phyloP scores from a whole-genome alignment of 257 asterid species.

The Euphrasia confusa region DNA sequence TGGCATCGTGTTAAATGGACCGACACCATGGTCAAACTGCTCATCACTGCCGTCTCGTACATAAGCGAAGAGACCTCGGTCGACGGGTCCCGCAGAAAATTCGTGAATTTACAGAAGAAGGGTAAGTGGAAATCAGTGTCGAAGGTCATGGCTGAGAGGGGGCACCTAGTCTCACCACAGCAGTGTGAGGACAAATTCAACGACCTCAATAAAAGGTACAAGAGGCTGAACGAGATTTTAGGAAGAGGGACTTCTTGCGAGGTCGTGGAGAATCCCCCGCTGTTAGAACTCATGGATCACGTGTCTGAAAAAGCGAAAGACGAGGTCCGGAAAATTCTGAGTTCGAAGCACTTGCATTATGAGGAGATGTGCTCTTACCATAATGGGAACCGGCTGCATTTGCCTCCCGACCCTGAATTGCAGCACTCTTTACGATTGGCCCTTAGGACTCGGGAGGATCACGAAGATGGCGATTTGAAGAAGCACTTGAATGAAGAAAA shows the following conservation, averaged over 20 bases:
- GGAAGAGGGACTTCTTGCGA: conserved; percentile 88
- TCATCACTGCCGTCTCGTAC: conserved; percentile 73
- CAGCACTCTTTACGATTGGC: conserved; percentile 64
- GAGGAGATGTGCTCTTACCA: conserved; percentile 94
- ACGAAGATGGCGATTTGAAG: conserved; percentile 37
- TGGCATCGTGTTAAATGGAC: conserved; percentile 61
- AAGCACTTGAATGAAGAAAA: conserved; percentile 43
- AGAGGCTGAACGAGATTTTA: conserved; percentile 77
- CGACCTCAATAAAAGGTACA: conserved; percentile 81
- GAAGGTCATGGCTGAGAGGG: conserved; percentile 84
- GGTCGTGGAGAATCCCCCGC: conserved; percentile 75
- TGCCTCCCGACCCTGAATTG: conserved; percentile 69
- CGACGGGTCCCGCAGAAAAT: conserved; percentile 43
- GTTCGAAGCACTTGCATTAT: conserved; percentile 82
- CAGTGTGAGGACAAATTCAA: conserved; percentile 93
- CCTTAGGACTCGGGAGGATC: conserved; percentile 55
- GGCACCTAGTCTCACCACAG: conserved; percentile 77
- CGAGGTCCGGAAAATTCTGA: conserved; percentile 65
- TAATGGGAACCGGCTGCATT: conserved; percentile 65
- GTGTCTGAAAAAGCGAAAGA: conserved; percentile 65
- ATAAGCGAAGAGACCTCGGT: conserved; percentile 54
- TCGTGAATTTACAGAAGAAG: conserved; percentile 52
- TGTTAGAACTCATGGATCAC: conserved; percentile 63
- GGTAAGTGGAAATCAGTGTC: conserved; percentile 87
- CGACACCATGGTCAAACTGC: conserved; percentile 56